Evolutionary conservation across 345 rosid species (phyloP).

Genomic region (Gossypium thurberi): DNA sequence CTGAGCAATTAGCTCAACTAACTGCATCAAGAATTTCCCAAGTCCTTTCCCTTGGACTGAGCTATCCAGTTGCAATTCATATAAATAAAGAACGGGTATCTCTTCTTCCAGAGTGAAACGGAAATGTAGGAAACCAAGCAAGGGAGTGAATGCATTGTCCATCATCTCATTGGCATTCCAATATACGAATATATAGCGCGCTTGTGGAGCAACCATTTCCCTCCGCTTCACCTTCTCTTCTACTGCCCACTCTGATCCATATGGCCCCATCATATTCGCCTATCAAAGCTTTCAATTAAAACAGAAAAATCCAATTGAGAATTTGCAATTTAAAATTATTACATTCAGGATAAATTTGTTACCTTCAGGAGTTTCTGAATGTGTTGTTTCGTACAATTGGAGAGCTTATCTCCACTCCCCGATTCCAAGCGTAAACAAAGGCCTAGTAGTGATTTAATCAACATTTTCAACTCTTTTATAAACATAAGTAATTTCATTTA

Average conservation of each 20-base stretch:
- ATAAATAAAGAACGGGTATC: conserved; percentile 73
- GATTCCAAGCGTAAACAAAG: conserved; percentile 52
- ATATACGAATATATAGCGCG: conserved; percentile 53
- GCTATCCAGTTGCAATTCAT: conserved; percentile 77
- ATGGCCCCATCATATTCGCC: conserved; percentile 75
- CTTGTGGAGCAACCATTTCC: conserved; percentile 76
- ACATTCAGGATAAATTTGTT: conserved; percentile 44
- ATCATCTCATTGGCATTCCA: conserved; percentile 17
- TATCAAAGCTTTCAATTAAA: conserved; percentile 13
- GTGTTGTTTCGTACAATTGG: conserved; percentile 41
- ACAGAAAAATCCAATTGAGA: not conserved
- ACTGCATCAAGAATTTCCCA: conserved; percentile 79
- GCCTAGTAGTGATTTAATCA: conserved; percentile 31
- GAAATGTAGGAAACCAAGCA: conserved; percentile 73
- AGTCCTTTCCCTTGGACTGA: conserved; percentile 67
- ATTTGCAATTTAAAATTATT: not conserved
- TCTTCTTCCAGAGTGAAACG: conserved; percentile 84
- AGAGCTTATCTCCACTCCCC: conserved; percentile 63
- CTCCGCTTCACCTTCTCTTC: conserved; percentile 75
- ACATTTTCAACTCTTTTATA: not conserved
- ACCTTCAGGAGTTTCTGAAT: conserved; percentile 66
- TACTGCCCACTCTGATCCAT: conserved; percentile 60
- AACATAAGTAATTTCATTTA: not conserved
- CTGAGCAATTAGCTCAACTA: conserved; percentile 71
- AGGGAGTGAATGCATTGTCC: conserved; percentile 8